phyloP scores from a whole-genome alignment of 1,284 basidiomycete genomes.

The Coniophora puteana region DNA sequence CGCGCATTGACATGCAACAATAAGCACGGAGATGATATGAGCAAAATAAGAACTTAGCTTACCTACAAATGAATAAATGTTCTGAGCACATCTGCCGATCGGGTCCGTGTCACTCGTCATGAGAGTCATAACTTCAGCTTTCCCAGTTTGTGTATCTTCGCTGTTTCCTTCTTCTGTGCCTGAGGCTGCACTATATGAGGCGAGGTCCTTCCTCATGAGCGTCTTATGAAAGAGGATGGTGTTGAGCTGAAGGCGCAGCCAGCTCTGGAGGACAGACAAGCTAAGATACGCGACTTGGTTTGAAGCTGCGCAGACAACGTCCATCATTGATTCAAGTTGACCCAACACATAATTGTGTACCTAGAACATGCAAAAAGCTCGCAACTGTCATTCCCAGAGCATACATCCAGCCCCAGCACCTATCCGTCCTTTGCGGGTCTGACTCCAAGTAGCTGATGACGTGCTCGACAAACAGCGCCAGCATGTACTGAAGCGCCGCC shows the following conservation, averaged over 20 bases:
- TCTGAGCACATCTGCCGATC: slow-evolving; percentile 76
- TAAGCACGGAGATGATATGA: slow-evolving; percentile 8
- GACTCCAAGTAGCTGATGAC: slow-evolving; percentile 70
- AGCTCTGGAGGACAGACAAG: slow-evolving; percentile 60
- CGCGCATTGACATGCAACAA: too few relatives aligned
- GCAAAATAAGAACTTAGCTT: slow-evolving; percentile 17
- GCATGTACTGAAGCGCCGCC: slow-evolving; percentile 68
- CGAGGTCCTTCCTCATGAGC: slow-evolving; percentile 77
- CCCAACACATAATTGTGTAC: too few relatives aligned
- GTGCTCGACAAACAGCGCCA: slow-evolving; percentile 66
- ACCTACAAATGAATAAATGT: slow-evolving; percentile 59
- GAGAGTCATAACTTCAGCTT: slow-evolving; percentile 71
- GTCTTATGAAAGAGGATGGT: slow-evolving; percentile 83
- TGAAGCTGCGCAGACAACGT: too few relatives aligned
- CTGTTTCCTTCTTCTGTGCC: slow-evolving; percentile 14
- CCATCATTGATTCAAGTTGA: too few relatives aligned
- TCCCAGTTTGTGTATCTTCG: slow-evolving; percentile 27
- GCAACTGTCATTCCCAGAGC: slow-evolving; percentile 61
- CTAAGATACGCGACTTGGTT: too few relatives aligned
- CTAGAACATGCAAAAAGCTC: slow-evolving; percentile 40
- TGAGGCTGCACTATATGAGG: slow-evolving; percentile 43
- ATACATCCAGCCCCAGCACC: slow-evolving; percentile 64
- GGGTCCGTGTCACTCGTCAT: slow-evolving; percentile 89
- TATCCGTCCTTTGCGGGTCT: slow-evolving; percentile 42
- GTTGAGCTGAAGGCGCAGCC: slow-evolving; percentile 78